A percentile compares a stretch with the other conserved stretches of the same genome.
These are phyloP conservation scores for Sclerotiophoma versabilis DNA, from an alignment of 2,329 filamentous ascomycete genomes.

Conservation along the genomic window DNA sequence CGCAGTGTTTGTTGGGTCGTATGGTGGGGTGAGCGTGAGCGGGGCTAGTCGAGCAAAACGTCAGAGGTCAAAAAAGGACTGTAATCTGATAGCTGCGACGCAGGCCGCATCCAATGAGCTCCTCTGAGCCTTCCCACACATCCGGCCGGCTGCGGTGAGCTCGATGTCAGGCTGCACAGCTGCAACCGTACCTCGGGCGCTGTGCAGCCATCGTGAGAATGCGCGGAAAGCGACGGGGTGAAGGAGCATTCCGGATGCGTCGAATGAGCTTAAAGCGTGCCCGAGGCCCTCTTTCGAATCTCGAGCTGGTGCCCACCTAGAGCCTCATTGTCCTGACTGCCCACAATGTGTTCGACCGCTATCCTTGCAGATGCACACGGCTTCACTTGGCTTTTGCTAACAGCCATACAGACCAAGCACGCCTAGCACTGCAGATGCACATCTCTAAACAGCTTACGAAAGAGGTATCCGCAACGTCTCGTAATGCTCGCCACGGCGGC, in stretches of 20 bases:
- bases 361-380: constrained; percentile 31
- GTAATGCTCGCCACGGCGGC: constrained; percentile 28
- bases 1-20: constrained; percentile 39
- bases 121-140: constrained; percentile 36
- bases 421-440: constrained; percentile 23
- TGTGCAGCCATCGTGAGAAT: constrained; percentile 24
- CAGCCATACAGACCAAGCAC: constrained; percentile 23
- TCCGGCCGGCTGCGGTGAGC: constrained; percentile 40
- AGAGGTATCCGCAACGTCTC: constrained; percentile 30
- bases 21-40: constrained; percentile 41
- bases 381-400: constrained; percentile 25
- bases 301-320: constrained; percentile 11
- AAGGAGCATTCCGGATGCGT: constrained; percentile 18
- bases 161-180: constrained; percentile 20
- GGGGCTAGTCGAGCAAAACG: constrained; percentile 31
- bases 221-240: constrained; percentile 36
- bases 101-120: constrained; percentile 41
- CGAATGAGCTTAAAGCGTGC: constrained; percentile 22
- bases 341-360: constrained; percentile 14
- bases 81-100: constrained; percentile 39
- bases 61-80: constrained; percentile 32
- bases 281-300: constrained; percentile 17
- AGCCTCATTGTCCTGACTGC: constrained; percentile 16
- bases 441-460: constrained; percentile 36
- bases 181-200: constrained; percentile 41